Evolutionary conservation across 106 monocot genomes (phyloP), one percentile per base, ranked within the genome.

Genomic region (Cymbidium sinense): DNA sequence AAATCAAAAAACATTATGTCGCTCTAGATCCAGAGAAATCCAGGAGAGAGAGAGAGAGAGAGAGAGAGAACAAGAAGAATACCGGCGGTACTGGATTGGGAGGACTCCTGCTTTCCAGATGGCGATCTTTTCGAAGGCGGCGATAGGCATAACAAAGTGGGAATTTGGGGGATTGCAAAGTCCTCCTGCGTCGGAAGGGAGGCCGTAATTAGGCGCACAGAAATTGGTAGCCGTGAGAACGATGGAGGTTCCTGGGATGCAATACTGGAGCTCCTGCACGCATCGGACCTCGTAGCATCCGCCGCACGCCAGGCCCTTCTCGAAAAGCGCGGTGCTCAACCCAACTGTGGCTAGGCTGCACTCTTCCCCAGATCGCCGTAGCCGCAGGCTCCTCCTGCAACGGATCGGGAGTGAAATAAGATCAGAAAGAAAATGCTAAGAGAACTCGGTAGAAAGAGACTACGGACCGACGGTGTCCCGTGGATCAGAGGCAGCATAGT

Each of bases 101-200:
- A 99, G 87, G 76, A 89, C 83, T 55, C 92, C 94, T 64, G 98
- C 98, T 79, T 94, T 99, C 98, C 98, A 99, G 76, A 94, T 84
- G 21, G 94, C 98, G 71, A 94, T 94, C 90, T 99, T 99, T 88
- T 99, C 98, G 55, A 99, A 99, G 6, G 94, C 90, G 11, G 92
- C 91, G 72, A 99, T 99, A 18, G 98, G 98, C 80, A 99, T 87
- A 30, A 99, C 87, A 74, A 99, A 81, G 72, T 99, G 98, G 28
- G 87, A 85, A 78, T 99, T 94, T 8, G 98, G 87, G n/a, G n/a
- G 94, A 75, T 99, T 99, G 78, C 98, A 99, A 51, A 83, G 74
- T 7, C 98, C 94, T 6, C 91, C 92, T 36, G 86, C 88, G 58
- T 90, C 94, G 34, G 88, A 67, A 1, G 91, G 82, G 28, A 99